Conservation (phyloP, 176 grass and related monocot genomes). For the Ensete ventricosum region DNA sequence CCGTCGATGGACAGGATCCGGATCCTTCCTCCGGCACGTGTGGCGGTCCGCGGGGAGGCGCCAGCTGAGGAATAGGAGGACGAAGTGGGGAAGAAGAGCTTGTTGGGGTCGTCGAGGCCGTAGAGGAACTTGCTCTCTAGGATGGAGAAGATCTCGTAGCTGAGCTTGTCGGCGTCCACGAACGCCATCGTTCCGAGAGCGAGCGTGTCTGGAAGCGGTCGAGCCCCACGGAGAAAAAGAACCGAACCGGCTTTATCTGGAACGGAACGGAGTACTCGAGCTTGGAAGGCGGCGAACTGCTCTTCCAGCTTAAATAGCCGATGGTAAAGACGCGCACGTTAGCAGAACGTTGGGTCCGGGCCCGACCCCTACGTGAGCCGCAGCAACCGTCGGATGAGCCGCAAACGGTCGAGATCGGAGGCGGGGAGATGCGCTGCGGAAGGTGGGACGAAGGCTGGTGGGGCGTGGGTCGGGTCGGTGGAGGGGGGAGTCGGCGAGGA, state of each 20-base stretch:
- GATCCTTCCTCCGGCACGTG: conserved; percentile 26
- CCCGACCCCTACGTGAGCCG: neutral
- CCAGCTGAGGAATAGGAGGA: neutral
- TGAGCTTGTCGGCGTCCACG: conserved; percentile 79
- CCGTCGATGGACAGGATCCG: conserved; percentile 90
- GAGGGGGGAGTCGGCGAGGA: neutral
- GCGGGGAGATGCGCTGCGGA: neutral
- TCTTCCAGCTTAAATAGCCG: neutral
- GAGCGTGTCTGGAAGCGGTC: conserved; percentile 1
- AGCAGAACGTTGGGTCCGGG: neutral
- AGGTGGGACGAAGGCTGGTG: neutral
- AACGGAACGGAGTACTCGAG: neutral
- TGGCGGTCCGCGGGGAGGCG: neutral
- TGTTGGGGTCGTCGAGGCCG: conserved; percentile 63
- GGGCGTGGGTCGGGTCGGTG: neutral
- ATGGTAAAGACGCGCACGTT: neutral
- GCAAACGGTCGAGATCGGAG: neutral
- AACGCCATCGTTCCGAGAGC: neutral
- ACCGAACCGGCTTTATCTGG: neutral
- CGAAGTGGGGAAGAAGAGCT: conserved; percentile 31
- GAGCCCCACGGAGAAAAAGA: neutral
- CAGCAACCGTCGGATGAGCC: neutral
- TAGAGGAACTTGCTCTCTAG: conserved; percentile 96
- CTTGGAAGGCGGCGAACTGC: neutral
- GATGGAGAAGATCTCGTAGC: conserved; percentile 95